Evolutionary conservation across 306 rosid species (phyloP).

Genomic region (Datisca glomerata): DNA sequence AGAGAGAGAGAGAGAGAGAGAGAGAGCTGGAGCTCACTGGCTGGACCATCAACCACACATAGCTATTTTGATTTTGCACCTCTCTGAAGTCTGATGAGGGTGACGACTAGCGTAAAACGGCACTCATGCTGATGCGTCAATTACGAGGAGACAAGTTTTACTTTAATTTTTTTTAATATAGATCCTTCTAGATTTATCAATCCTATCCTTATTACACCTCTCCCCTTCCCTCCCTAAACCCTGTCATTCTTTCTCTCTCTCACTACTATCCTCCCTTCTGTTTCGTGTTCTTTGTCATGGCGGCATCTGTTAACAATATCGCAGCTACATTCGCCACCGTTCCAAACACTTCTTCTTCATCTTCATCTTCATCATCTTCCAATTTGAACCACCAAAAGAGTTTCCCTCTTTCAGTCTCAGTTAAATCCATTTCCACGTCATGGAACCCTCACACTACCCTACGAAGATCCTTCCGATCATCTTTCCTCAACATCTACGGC

Average conservation of each 20-base stretch:
- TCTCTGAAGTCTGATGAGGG: too few relatives aligned
- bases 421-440: conserved; percentile 10
- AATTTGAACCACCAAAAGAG: not conserved
- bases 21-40: too few relatives aligned
- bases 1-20: too few relatives aligned
- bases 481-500: conserved; percentile 16
- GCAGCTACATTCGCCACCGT: conserved; percentile 20
- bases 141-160: too few relatives aligned
- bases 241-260: not conserved
- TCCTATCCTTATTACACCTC: not conserved
- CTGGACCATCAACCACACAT: too few relatives aligned
- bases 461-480: conserved; percentile 2
- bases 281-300: conserved; percentile 11
- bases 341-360: conserved; percentile 2
- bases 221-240: not conserved
- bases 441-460: conserved; percentile 7
- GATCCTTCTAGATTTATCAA: too few relatives aligned
- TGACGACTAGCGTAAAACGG: too few relatives aligned
- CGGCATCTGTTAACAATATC: conserved; percentile 19
- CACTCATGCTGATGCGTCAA: too few relatives aligned
- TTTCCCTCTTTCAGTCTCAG: conserved; percentile 2
- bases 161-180: too few relatives aligned
- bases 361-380: conserved; percentile 8
- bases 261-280: not conserved
- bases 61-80: too few relatives aligned